Conservation (phyloP, 2,329 filamentous ascomycete species). For the Talaromyces albobiverticillius region DNA sequence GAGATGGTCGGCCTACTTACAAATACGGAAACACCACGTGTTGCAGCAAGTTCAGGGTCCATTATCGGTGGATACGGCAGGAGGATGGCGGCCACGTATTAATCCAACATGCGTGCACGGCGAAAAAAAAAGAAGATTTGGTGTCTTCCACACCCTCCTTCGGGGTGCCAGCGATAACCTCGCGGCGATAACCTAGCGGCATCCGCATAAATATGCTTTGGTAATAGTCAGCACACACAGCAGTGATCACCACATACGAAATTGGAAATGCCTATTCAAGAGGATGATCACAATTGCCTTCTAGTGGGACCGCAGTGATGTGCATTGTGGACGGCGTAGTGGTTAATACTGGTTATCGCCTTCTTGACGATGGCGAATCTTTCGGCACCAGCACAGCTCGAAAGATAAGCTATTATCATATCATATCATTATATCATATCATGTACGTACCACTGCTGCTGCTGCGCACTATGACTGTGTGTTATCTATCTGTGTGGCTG, state of each 20-base stretch:
- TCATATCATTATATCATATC: too few species aligned
- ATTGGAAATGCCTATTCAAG: background rate
- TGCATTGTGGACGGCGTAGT: too few species aligned
- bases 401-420: too few species aligned
- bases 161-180: background rate
- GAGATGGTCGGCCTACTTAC: background rate
- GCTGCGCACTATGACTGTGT: too few species aligned
- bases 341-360: too few species aligned
- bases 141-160: background rate
- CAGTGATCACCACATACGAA: background rate
- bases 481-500: too few species aligned
- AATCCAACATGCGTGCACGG: too few species aligned
- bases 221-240: background rate
- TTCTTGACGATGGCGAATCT: too few species aligned
- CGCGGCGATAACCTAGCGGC: background rate
- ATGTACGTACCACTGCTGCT: too few species aligned
- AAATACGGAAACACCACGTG: constrained; percentile 5
- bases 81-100: background rate
- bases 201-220: background rate
- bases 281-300: background rate
- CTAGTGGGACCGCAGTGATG: background rate
- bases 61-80: background rate
- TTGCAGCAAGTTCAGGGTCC: background rate
- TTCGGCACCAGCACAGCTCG: too few species aligned
- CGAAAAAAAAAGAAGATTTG: too few species aligned